Percentiles rank a stretch among this genome's conserved stretches.
These are phyloP conservation scores for Kodamaea jinghongensis DNA, from an alignment of 805 yeast species.

Conservation along the genomic window DNA sequence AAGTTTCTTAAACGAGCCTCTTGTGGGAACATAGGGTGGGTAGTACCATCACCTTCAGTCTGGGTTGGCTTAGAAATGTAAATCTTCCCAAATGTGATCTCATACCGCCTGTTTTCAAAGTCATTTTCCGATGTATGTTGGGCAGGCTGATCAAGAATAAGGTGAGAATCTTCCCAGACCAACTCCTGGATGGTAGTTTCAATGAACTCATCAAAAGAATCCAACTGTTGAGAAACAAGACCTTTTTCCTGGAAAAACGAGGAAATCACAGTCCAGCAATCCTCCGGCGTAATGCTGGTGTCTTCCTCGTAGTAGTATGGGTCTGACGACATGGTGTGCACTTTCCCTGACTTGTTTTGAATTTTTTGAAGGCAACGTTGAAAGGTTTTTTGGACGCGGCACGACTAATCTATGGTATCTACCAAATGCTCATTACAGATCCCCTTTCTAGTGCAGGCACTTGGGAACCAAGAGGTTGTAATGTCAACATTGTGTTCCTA, in stretches of 20 bases:
- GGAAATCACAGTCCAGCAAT: conserved; percentile 98
- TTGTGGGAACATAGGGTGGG: conserved; percentile 97
- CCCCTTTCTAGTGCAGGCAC: too few relatives aligned
- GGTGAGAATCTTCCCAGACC: conserved; percentile 91
- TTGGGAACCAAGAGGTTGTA: too few relatives aligned
- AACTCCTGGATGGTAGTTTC: conserved; percentile 95
- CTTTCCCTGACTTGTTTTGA: too few relatives aligned
- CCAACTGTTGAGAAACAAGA: conserved; percentile 95
- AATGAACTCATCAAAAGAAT: conserved; percentile 96
- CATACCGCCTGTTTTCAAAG: conserved; percentile 87
- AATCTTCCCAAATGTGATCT: conserved; percentile 96
- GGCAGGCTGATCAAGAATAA: conserved; percentile 96
- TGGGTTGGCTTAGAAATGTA: conserved; percentile 95
- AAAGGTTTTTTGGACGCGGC: too few relatives aligned
- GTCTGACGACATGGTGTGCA: conserved; percentile 32
- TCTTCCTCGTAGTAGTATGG: conserved; percentile 73
- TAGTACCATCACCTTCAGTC: conserved; percentile 99
- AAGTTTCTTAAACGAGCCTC: conserved; percentile 95
- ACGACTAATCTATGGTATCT: too few relatives aligned
- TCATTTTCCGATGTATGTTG: conserved; percentile 93
- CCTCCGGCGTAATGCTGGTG: conserved; percentile 85
- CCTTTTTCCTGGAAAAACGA: conserved; percentile 96
- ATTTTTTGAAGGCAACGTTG: too few relatives aligned
- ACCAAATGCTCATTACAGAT: too few relatives aligned
- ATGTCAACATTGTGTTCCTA: too few relatives aligned